These are phyloP conservation scores for Ophiostoma sp. DNA, from an alignment of 2,329 filamentous ascomycete species.

Conservation along the genomic window DNA sequence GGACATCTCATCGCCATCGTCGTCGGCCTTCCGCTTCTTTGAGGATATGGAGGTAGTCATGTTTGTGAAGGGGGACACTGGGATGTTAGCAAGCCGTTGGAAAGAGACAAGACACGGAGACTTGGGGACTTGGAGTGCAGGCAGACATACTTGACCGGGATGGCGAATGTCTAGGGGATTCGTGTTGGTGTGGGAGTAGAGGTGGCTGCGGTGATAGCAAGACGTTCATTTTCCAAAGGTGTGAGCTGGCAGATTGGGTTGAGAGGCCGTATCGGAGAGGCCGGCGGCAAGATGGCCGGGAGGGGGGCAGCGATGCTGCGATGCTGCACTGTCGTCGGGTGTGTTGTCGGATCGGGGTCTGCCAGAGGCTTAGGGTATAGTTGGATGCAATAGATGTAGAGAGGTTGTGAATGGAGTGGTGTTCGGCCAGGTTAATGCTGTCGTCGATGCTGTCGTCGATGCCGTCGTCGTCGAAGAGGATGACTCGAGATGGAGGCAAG, in stretches of 20 bases:
- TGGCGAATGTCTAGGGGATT: slow-evolving; percentile 50
- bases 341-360: background rate
- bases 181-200: slow-evolving; percentile 55
- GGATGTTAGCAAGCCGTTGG: slow-evolving; percentile 12
- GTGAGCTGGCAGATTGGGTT: background rate
- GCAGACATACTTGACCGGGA: slow-evolving; percentile 48
- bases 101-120: no score
- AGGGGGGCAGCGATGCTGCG: background rate
- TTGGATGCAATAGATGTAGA: background rate
- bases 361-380: background rate
- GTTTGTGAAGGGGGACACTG: slow-evolving; percentile 48
- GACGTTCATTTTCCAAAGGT: slow-evolving; percentile 50
- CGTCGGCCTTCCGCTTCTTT: slow-evolving; percentile 84
- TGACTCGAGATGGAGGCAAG: background rate
- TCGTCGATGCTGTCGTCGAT: background rate
- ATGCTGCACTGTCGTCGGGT: background rate
- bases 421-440: background rate
- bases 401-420: background rate
- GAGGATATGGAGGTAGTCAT: slow-evolving; percentile 40
- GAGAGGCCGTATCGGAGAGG: slow-evolving; percentile 4
- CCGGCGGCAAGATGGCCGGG: background rate
- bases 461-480: background rate
- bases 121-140: background rate
- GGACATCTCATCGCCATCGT: slow-evolving; percentile 84
- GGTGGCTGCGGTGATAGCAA: slow-evolving; percentile 56